Percentiles rank a stretch among this genome's conserved stretches.
phyloP scores from a whole-genome alignment of 2,329 filamentous ascomycete species.

The Lasiodiplodia sp. region DNA sequence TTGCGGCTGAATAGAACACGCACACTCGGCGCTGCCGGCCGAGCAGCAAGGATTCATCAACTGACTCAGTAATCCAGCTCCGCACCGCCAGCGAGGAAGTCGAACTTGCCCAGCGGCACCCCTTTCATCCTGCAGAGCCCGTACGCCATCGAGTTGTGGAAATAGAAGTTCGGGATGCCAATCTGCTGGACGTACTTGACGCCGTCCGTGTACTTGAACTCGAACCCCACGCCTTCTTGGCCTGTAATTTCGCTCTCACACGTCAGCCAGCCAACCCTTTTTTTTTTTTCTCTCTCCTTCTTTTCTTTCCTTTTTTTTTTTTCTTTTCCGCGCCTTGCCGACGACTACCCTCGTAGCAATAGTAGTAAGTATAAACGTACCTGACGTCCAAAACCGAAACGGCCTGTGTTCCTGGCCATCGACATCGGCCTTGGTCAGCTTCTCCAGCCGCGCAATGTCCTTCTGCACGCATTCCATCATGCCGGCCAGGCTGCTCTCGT shows the following conservation, averaged over 20 bases:
- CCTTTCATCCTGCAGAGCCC: slow-evolving; percentile 67
- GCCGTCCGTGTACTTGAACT: slow-evolving; percentile 40
- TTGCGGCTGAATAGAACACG: no score
- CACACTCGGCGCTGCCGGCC: no score
- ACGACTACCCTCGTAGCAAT: no score
- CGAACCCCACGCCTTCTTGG: slow-evolving; percentile 39
- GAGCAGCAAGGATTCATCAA: no score
- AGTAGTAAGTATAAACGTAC: slow-evolving; percentile 46
- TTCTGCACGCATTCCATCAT: background rate
- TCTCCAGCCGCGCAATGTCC: background rate
- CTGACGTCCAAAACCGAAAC: slow-evolving; percentile 55
- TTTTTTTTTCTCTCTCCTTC: no score
- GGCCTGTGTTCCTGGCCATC: background rate
- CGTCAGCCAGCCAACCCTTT: slow-evolving; percentile 36
- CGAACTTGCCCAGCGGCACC: slow-evolving; percentile 66
- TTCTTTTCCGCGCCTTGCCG: no score
- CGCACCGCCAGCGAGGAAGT: slow-evolving; percentile 48
- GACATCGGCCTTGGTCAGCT: background rate
- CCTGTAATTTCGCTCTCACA: slow-evolving; percentile 38
- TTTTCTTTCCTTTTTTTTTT: no score
- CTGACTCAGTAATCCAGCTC: background rate
- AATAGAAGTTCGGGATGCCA: slow-evolving; percentile 68
- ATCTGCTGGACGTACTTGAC: slow-evolving; percentile 44
- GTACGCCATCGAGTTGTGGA: slow-evolving; percentile 68
- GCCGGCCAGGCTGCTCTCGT: background rate